Base-by-base conservation (phyloP, 2,329 filamentous ascomycete species). In the Dothistroma septosporum region DNA sequence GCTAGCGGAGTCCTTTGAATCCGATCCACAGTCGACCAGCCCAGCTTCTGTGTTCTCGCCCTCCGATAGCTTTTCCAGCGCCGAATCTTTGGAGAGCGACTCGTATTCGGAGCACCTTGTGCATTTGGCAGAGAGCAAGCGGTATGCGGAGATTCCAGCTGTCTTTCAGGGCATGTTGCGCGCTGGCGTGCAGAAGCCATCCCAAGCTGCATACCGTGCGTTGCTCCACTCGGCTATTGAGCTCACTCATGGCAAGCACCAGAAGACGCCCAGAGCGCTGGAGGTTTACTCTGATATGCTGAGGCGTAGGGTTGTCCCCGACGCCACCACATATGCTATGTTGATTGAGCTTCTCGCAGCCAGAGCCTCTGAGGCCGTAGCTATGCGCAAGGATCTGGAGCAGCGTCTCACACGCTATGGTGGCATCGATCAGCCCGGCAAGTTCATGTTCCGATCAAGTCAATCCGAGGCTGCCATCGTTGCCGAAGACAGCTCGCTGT, bases 261-360 rank as follows among this genome's bases (percentile, higher is more conserved):
- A 95, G 77, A 86, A 94, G 56, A 90, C 96, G 14, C 88, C 91
- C 63, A 96, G 96, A 79, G 92, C 91, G 5, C 83, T 97, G 56
- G 92, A 96, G 78, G 90, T 99, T 56, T 99, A 97, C 75, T 89
- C 92, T 16, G 92, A 97, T 74, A 97, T 99, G 94, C 86, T 96
- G 68, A 87, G 88, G 66, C 89, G 92, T 66, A 88, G 88, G 68
- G 87, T 97, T 24, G 79, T 84, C 21, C 92, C 93, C 8, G 88
- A 97, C 73, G 86, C 87, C 57, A 85, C 89, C 60, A 97, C 93
- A 0, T 97, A 96, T 77, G 87, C 91, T 72, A 92, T 92, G 35
- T 81, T 99, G 19, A 89, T 99, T 58, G 86, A 89, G 60, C 80
- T 97, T 44, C 82, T 99, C 56, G 89, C 92, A 19, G 84, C 86